Evolutionary conservation across 305 asterid genomes (phyloP), one percentile per base, ranked within the genome.

Genomic region (Fraxinus platypoda): DNA sequence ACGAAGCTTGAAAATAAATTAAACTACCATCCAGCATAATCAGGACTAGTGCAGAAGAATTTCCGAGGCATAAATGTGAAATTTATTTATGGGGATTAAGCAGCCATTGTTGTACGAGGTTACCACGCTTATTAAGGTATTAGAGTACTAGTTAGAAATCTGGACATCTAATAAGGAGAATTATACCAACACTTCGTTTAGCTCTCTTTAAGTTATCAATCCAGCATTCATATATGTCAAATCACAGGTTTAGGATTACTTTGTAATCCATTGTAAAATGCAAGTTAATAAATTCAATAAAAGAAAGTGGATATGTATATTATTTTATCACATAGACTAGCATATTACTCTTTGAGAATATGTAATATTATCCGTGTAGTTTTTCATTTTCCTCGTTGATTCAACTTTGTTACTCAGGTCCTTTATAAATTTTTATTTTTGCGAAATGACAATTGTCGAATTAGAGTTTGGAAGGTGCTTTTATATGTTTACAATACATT

Each of bases 1-100:
- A 86, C 17, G 88, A 81, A 78, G 89, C 88, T 35, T 88, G 84
- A 85, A 11, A 9, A 34, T 31, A 13, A 2, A 71, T 31, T 31
- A 1, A 4, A n/a, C 7, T 75, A 1, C 19, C 37, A 70, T 6
- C 12, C 73, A 64, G 73, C 73, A 25, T 64, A 64, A 25, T 64
- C 33, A 26, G 15, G 72, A 8, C 7, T 64, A 64, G 35, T 23
- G 73, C 73, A 3, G 73, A 64, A 12, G 6, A 64, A 64, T 23
- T 23, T 64, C 30, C 33, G 15, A 25, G 33, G 34, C 73, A 11
- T 25, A 25, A 64, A 64, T 25, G 34, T 64, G 73, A 11, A 23
- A 25, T 9, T 8, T 64, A 64, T 64, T 64, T 23, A 3, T 6
- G 6, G 17, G 72, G 33, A 21, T 25, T 25, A 25, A 25, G 34